Evolutionary conservation across 805 yeast genomes (phyloP).

Genomic region (Nakazawaea anatomiae): DNA sequence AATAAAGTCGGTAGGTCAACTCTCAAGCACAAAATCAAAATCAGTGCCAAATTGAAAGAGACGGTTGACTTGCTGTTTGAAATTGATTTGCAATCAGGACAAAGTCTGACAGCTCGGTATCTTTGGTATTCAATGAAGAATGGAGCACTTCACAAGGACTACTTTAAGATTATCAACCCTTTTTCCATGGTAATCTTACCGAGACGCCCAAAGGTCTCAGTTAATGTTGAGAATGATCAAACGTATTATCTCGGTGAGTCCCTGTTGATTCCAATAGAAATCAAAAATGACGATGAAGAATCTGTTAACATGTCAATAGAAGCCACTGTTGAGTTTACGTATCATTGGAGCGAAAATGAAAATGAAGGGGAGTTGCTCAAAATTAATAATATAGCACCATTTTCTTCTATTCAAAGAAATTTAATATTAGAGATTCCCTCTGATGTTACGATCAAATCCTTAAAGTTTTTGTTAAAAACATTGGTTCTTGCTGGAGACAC

Average conservation of each 20-base stretch:
- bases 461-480: not conserved
- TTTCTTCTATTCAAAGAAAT: not conserved
- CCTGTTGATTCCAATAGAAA: conserved; percentile 17
- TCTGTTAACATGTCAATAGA: conserved; percentile 22
- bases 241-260: conserved; percentile 27
- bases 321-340: conserved; percentile 10
- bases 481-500: conserved; percentile 22
- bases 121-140: not conserved
- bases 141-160: conserved; percentile 6
- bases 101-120: not conserved
- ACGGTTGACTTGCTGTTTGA: not conserved
- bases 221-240: conserved; percentile 19
- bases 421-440: not conserved
- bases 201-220: conserved; percentile 28
- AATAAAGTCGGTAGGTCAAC: not conserved
- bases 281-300: conserved; percentile 27
- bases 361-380: not conserved
- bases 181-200: conserved; percentile 27
- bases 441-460: not conserved
- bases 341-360: conserved; percentile 10
- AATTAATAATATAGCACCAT: not conserved
- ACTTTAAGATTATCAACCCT: conserved; percentile 16
- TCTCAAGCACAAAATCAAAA: not conserved
- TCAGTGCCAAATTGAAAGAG: not conserved
- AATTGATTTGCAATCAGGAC: not conserved